Percentiles rank a stretch among this genome's conserved stretches.
These are phyloP conservation scores for Xylaria intraflava DNA, from an alignment of 495 filamentous ascomycete species.

Conservation along the genomic window DNA sequence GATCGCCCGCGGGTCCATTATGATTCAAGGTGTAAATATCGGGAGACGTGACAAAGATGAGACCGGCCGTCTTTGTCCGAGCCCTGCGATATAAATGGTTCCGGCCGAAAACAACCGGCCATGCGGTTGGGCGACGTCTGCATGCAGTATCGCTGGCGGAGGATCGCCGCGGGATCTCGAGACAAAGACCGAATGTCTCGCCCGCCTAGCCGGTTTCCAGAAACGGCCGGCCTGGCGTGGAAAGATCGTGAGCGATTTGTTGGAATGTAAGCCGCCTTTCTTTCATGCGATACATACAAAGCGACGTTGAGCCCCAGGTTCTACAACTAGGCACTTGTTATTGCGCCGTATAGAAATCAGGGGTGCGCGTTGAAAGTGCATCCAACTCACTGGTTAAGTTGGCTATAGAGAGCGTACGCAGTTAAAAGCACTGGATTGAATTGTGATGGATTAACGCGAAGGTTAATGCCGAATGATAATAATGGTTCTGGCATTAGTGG, in stretches of 20 bases:
- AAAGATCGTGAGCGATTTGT: not conserved
- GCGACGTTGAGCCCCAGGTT: not conserved
- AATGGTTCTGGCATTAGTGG: too few relatives aligned
- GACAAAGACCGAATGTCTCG: not conserved
- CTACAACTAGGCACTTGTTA: too few relatives aligned
- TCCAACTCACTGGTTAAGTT: too few relatives aligned
- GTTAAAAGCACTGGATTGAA: too few relatives aligned
- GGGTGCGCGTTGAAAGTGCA: too few relatives aligned
- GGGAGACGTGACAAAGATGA: constrained; percentile 19
- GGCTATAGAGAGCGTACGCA: too few relatives aligned
- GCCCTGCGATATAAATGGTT: not conserved
- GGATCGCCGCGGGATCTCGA: not conserved
- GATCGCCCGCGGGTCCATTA: not conserved
- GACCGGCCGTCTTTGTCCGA: constrained; percentile 6
- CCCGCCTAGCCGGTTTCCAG: not conserved
- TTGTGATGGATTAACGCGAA: too few relatives aligned
- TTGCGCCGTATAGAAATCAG: too few relatives aligned
- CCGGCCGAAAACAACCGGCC: constrained; percentile 3
- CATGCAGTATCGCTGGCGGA: constrained; percentile 1
- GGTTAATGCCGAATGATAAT: too few relatives aligned
- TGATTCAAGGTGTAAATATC: constrained; percentile 20
- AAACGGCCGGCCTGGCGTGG: not conserved
- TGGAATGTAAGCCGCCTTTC: not conserved
- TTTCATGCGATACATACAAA: not conserved
- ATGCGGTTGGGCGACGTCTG: not conserved